Evolutionary conservation across 2,329 filamentous ascomycete species (phyloP), one percentile per base, ranked within the genome.

Genomic region (Aspergillus sp.): DNA sequence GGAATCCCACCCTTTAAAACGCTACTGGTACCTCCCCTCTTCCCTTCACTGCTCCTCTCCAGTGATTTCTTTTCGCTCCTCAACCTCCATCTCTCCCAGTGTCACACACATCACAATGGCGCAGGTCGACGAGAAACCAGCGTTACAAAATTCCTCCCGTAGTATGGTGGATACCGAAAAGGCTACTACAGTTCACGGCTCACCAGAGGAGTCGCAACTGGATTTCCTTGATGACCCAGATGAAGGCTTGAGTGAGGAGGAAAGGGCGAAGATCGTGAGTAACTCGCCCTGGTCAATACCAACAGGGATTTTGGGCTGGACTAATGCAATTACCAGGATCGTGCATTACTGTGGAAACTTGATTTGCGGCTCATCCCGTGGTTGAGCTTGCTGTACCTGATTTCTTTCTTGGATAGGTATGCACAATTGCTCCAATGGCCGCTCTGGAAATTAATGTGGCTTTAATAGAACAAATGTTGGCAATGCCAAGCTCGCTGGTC

Each of bases 401-500:
- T 77, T 25, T 74, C 73, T 2, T 78, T 78, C 48, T 62, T 78
- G n/a, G 76, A 78, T 62, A 70, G 76, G 71, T 71, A 60, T 42
- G 64, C 53, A 8, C 27, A 13, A 17, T 23, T 3, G 23, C 11
- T 8, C 15, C 38, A 11, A 13, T 19, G 44, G 3, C 5, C 11
- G 44, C 36, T 1, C 19, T 4, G 25, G 23, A n/a, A 11, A 41
- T 39, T 61, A 44, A 58, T 21, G 3, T 19, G 2, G 39, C 15
- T 30, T 27, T 17, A 2, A 6, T 41, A 72, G 72, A 17, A 92
- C 91, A 25, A 94, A 95, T 68, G 90, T 93, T 61, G 90, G 90
- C 48, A 95, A 83, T 76, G 91, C 85, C 2, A 85, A 84, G 68
- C 79, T 87, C 21, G 84, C 81, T n/a, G 83, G 84, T 13, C 73